Evolutionary conservation across 1,284 basidiomycete genomes (phyloP), one percentile per base, ranked within the genome.

Genomic region (Trametes pubescens): DNA sequence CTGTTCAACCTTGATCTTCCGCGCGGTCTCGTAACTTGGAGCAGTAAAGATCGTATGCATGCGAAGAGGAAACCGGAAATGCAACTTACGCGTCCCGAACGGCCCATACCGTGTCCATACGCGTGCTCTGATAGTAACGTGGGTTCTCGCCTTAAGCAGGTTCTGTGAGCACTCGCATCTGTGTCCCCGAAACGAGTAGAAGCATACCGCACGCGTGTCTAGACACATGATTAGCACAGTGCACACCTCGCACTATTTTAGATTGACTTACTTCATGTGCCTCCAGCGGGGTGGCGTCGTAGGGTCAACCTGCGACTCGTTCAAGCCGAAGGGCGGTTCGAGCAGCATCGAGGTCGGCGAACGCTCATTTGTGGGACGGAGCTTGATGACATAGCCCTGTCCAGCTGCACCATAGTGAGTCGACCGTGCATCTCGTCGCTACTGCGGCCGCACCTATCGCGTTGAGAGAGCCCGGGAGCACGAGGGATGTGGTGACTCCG

Each of bases 401-500:
- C 83, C 80, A 46, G 77, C 79, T 78, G 46, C 47, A 29, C 21
- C 32, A 24, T 24, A 18, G 35, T 24, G 21, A 2, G 6, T 26
- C 4, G 8, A 6, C 24, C 9, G 24, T 53, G n/a, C 8, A 9
- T 8, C 51, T 13, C 34, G 9, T 14, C 6, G 4, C 32, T 22
- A 18, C 4, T 13, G 3, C 24, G 11, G 13, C n/a, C 35, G n/a
- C 68, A 84, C 86, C 86, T 22, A 89, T 86, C 14, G 82, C 83
- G 72, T 84, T 78, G 24, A 80, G 82, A 10, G 82, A 85, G 0
- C 88, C 87, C 0, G 87, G 88, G 0, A 89, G 78, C 16, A 90
- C 78, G 55, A 93, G 81, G 0, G 90, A 83, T 2, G 90, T 89
- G 0, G 92, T 93, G 21, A 93, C 84, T 7, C 87, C 87, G 5